Conservation (phyloP, 371 early-diverging fungal genomes). For the Mucor velutinosus region DNA sequence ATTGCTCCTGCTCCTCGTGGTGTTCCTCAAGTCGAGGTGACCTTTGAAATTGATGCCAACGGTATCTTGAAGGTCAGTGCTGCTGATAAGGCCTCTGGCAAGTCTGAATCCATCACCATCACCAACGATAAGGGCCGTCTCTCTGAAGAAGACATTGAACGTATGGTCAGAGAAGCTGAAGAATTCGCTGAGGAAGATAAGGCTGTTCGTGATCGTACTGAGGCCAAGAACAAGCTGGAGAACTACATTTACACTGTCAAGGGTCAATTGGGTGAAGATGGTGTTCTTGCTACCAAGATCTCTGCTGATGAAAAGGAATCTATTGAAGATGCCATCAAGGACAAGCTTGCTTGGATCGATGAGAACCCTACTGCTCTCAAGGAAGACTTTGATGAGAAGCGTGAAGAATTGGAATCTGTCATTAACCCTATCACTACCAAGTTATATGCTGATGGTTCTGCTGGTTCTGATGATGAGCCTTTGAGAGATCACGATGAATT, state of each 20-base stretch:
- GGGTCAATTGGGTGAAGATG: slow-evolving; percentile 76
- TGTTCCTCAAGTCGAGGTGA: slow-evolving; percentile 89
- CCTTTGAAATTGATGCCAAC: slow-evolving; percentile 98
- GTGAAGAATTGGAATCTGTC: slow-evolving; percentile 81
- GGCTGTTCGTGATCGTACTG: slow-evolving; percentile 82
- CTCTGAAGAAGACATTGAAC: slow-evolving; percentile 93
- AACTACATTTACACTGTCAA: slow-evolving; percentile 85
- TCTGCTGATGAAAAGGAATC: slow-evolving; percentile 86
- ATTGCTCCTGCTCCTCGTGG: slow-evolving; percentile 90
- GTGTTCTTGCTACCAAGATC: slow-evolving; percentile 67
- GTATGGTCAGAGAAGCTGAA: slow-evolving; percentile 95
- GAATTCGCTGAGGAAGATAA: slow-evolving; percentile 88
- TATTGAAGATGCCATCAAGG: slow-evolving; percentile 86
- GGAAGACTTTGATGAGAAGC: slow-evolving; percentile 84
- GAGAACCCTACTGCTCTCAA: slow-evolving; percentile 65
- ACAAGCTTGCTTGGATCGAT: slow-evolving; percentile 87
- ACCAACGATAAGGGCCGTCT: slow-evolving; percentile 96
- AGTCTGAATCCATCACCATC: slow-evolving; percentile 92
- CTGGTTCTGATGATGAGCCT: slow-evolving; percentile 63
- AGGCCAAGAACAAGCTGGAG: slow-evolving; percentile 83
- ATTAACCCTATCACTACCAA: slow-evolving; percentile 89
- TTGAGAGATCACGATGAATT: slow-evolving; percentile 77
- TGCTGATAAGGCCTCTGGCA: slow-evolving; percentile 95
- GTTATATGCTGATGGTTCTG: slow-evolving; percentile 69
- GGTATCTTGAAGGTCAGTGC: slow-evolving; percentile 98